Evolutionary conservation across 2,329 filamentous ascomycete genomes (phyloP).

Genomic region (Dactylella cylindrospora): DNA sequence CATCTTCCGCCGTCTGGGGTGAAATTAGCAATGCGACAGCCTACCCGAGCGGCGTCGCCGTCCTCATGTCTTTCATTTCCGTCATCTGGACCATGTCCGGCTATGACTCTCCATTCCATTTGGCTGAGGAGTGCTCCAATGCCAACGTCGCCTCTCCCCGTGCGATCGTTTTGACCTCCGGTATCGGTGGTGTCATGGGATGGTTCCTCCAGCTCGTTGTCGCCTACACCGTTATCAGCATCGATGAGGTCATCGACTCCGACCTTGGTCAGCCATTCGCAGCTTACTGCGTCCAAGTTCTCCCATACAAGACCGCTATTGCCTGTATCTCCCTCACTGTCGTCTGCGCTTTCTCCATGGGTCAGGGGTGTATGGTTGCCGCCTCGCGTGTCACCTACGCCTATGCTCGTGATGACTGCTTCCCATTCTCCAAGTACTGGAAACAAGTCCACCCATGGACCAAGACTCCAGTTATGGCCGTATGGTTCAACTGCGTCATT

Average conservation of each 20-base stretch:
- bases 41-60: slow-evolving; percentile 66
- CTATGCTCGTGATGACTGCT: slow-evolving; percentile 71
- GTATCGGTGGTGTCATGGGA: slow-evolving; percentile 66
- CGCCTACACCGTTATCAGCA: slow-evolving; percentile 69
- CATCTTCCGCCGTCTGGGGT: slow-evolving; percentile 65
- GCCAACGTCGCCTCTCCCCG: slow-evolving; percentile 69
- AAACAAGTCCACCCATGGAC: slow-evolving; percentile 64
- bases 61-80: slow-evolving; percentile 71
- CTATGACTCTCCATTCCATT: slow-evolving; percentile 70
- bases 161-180: slow-evolving; percentile 70
- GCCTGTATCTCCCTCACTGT: slow-evolving; percentile 68
- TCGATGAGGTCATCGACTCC: slow-evolving; percentile 61
- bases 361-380: slow-evolving; percentile 70
- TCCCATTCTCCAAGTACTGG: slow-evolving; percentile 63
- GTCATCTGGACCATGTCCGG: slow-evolving; percentile 71
- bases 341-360: slow-evolving; percentile 70
- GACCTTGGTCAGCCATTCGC: slow-evolving; percentile 70
- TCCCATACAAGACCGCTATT: slow-evolving; percentile 63
- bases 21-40: slow-evolving; percentile 67
- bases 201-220: slow-evolving; percentile 75
- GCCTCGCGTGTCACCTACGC: slow-evolving; percentile 69
- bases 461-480: slow-evolving; percentile 68
- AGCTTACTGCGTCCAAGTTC: slow-evolving; percentile 67
- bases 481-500: slow-evolving; percentile 65
- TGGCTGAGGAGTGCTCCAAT: slow-evolving; percentile 75